Conservation (phyloP, 306 rosid species). For the Gastrolobium villosum region DNA sequence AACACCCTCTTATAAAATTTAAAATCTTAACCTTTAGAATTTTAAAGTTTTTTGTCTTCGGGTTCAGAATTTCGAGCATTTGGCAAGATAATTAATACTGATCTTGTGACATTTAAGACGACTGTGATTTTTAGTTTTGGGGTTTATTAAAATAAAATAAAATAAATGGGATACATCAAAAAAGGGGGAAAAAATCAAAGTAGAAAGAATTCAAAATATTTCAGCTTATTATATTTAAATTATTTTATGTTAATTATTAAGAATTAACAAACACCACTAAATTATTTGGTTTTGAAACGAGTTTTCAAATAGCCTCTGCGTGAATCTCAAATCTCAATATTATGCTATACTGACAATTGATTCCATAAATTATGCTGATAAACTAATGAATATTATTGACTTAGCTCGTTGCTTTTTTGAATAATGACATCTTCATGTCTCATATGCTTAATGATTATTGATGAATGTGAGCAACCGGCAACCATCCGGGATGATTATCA, state of each 20-base stretch:
- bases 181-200: slow-evolving; percentile 17
- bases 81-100: neutral
- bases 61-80: too few species aligned
- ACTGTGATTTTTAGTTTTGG: neutral
- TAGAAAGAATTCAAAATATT: neutral
- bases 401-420: slow-evolving; percentile 1
- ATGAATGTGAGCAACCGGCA: slow-evolving; percentile 88
- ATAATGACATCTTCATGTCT: slow-evolving; percentile 34
- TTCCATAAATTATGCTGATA: slow-evolving; percentile 29
- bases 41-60: too few species aligned
- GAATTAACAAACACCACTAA: slow-evolving; percentile 6
- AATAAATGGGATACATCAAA: neutral
- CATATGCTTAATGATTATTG: slow-evolving; percentile 75
- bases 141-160: slow-evolving; percentile 2
- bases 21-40: too few species aligned
- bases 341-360: slow-evolving; percentile 26
- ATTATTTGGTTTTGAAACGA: slow-evolving; percentile 1
- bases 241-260: neutral
- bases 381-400: slow-evolving; percentile 6
- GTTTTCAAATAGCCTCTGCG: too few species aligned
- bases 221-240: slow-evolving; percentile 4
- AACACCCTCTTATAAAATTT: too few species aligned
- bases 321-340: slow-evolving; percentile 25
- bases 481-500: too few species aligned
- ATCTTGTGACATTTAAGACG: neutral